These are phyloP conservation scores for Cyberlindnera galapagoensis DNA, from an alignment of 805 yeast genomes.

Conservation along the genomic window DNA sequence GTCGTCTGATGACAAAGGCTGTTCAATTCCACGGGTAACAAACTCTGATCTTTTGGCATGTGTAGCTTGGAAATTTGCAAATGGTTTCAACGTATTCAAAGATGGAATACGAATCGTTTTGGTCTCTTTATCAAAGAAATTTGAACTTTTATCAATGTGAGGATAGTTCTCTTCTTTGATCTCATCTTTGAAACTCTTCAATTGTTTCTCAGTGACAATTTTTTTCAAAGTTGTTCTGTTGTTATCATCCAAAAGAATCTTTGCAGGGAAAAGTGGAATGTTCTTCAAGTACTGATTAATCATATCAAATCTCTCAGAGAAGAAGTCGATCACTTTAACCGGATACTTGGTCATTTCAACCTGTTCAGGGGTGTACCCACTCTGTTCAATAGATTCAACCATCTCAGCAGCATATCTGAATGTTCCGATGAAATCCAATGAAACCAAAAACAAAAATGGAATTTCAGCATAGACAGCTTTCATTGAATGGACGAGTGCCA, in stretches of 20 bases:
- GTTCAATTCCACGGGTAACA: constrained; percentile 10
- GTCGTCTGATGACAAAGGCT: constrained; percentile 14
- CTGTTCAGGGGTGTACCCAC: constrained; percentile 8
- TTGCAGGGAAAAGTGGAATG: constrained; percentile 23
- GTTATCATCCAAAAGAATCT: constrained; percentile 22
- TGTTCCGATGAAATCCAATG: constrained; percentile 31
- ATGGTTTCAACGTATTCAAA: constrained; percentile 14
- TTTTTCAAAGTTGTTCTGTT: constrained; percentile 19
- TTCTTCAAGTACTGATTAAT: constrained; percentile 18
- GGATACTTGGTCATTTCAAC: constrained; percentile 22
- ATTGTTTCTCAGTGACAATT: constrained; percentile 23
- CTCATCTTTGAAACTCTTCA: constrained; percentile 21
- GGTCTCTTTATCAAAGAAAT: constrained; percentile 17
- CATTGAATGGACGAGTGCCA: constrained; percentile 27
- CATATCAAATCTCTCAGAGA: constrained; percentile 21
- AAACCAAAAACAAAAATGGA: constrained; percentile 28
- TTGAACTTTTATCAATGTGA: constrained; percentile 18
- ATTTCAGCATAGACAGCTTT: constrained; percentile 32
- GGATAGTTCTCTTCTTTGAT: constrained; percentile 20
- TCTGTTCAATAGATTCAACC: constrained; percentile 4
- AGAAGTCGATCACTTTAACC: constrained; percentile 23
- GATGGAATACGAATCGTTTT: constrained; percentile 24
- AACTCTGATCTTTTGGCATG: constrained; percentile 17
- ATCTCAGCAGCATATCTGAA: constrained; percentile 20
- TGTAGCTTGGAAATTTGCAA: constrained; percentile 18